A percentile compares a stretch with the other conserved stretches of the same genome.
These are phyloP conservation scores for Tremella fuciformis DNA, from an alignment of 768 basidiomycete genomes.

Conservation along the genomic window DNA sequence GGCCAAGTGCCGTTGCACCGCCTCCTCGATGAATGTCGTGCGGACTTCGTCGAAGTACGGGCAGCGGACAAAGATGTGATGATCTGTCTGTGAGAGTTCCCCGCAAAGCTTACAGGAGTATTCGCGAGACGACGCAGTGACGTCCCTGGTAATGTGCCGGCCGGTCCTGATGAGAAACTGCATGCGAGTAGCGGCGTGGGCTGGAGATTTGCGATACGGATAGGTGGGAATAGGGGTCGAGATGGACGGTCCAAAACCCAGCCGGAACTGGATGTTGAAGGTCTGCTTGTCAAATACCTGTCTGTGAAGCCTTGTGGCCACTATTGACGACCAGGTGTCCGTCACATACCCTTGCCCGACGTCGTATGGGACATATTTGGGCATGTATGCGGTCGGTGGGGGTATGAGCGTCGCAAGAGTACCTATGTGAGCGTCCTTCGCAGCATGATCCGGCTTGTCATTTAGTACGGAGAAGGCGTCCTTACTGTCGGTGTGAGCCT, in stretches of 20 bases:
- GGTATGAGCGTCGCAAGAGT: conserved; percentile 1
- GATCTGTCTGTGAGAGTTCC: background rate
- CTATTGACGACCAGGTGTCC: too few species aligned
- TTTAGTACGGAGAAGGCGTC: conserved; percentile 15
- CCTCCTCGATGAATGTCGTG: background rate
- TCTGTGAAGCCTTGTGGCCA: background rate
- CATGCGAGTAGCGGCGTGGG: too few species aligned
- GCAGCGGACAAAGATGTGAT: conserved; percentile 18
- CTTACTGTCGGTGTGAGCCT: too few species aligned
- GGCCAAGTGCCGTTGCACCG: too few species aligned
- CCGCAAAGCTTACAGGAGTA: background rate
- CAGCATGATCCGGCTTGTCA: conserved; percentile 9
- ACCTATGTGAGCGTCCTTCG: conserved; percentile 5
- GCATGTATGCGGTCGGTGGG: conserved; percentile 16
- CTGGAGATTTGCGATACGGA: too few species aligned
- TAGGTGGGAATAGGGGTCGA: too few species aligned
- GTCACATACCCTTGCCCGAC: too few species aligned
- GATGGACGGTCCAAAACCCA: background rate
- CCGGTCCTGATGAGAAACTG: too few species aligned
- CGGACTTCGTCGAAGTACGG: background rate
- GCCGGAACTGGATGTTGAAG: background rate
- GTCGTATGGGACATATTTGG: conserved; percentile 14
- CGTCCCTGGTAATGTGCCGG: too few species aligned
- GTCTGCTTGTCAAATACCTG: background rate
- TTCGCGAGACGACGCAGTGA: background rate